Conservation (phyloP, 768 basidiomycete species). For the Lentinula lateritia region DNA sequence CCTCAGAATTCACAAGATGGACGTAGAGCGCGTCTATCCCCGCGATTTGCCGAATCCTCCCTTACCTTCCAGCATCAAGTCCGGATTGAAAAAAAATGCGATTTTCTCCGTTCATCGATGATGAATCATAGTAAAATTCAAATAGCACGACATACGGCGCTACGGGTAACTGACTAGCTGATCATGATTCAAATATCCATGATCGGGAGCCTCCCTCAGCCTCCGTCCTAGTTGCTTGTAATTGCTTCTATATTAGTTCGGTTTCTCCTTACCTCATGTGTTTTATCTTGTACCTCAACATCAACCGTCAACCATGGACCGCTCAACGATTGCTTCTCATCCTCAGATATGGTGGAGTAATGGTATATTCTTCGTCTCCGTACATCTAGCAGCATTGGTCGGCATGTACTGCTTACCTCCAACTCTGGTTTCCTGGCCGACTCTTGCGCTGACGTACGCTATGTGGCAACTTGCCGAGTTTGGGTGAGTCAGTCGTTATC, state of each 20-base stretch:
- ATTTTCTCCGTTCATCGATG: too few relatives aligned
- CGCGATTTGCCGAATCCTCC: too few relatives aligned
- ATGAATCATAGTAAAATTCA: too few relatives aligned
- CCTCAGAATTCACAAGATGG: too few relatives aligned
- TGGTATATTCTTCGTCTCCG: constrained; percentile 46
- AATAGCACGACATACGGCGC: too few relatives aligned
- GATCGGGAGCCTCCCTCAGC: background rate
- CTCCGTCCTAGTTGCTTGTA: background rate
- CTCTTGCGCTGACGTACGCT: constrained; percentile 46
- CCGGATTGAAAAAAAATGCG: too few relatives aligned
- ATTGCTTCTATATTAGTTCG: background rate
- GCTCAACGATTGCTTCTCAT: constrained; percentile 3
- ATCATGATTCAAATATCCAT: background rate
- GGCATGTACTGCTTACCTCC: constrained; percentile 50
- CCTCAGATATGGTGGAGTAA: constrained; percentile 61
- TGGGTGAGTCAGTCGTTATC: constrained; percentile 33
- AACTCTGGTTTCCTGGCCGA: constrained; percentile 34
- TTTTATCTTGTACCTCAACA: background rate
- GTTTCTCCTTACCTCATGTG: background rate
- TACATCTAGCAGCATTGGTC: constrained; percentile 51
- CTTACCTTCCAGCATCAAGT: too few relatives aligned
- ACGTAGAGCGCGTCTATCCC: too few relatives aligned
- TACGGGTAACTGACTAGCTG: too few relatives aligned
- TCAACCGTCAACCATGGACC: background rate
- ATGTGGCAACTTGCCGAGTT: constrained; percentile 70